These are phyloP conservation scores for Podospora australis DNA, from an alignment of 495 filamentous ascomycete species.

Conservation along the genomic window DNA sequence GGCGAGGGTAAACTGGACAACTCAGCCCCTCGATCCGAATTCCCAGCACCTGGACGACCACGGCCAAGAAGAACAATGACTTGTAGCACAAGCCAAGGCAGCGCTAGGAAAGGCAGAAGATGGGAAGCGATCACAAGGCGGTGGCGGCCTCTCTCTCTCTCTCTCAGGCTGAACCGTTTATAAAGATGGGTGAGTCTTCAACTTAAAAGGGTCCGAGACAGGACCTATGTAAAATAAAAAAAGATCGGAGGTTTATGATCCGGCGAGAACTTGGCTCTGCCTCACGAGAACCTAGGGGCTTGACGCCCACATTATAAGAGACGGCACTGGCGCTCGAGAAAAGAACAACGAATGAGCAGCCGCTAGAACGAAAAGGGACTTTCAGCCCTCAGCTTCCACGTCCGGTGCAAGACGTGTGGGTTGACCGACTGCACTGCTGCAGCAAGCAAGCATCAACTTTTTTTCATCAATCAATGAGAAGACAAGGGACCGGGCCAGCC, in stretches of 20 bases:
- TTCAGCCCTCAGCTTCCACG: constrained; percentile 12
- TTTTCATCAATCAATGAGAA: not conserved
- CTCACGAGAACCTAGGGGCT: not conserved
- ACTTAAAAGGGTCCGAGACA: too few species aligned
- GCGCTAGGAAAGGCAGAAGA: not conserved
- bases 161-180: too few species aligned
- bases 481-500: constrained; percentile 6
- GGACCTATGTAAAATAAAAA: not conserved
- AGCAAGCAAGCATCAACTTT: too few species aligned
- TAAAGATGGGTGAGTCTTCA: too few species aligned
- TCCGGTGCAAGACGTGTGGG: constrained; percentile 1
- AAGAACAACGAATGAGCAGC: not conserved
- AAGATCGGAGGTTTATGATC: constrained; percentile 1
- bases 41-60: not conserved
- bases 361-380: constrained; percentile 14
- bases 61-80: too few species aligned
- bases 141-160: too few species aligned
- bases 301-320: constrained; percentile 5
- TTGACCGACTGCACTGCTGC: constrained; percentile 6
- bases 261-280: constrained; percentile 1
- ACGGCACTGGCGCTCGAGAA: constrained; percentile 1
- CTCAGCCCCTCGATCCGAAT: too few species aligned
- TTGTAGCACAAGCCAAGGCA: not conserved
- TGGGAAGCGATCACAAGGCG: too few species aligned
- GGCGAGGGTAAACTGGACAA: too few species aligned